These are phyloP conservation scores for Acidomyces sp. DNA, from an alignment of 495 filamentous ascomycete species.

Conservation along the genomic window DNA sequence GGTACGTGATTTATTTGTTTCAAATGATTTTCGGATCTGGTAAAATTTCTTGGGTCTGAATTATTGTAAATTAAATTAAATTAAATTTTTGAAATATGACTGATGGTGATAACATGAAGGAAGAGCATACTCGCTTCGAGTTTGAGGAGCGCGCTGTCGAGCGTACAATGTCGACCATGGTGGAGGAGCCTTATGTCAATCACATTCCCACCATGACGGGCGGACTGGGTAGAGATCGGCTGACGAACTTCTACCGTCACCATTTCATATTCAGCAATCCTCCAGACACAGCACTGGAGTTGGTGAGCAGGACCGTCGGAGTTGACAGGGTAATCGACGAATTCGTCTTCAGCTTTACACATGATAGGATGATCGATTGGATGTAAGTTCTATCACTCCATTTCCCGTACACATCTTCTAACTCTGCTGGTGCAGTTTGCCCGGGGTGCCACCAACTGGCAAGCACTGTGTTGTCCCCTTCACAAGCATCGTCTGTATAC, in stretches of 20 bases:
- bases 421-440: slow-evolving; percentile 14
- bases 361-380: slow-evolving; percentile 15
- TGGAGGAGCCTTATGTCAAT: slow-evolving; percentile 47
- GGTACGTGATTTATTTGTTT: too few relatives aligned
- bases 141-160: slow-evolving; percentile 41
- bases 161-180: slow-evolving; percentile 47
- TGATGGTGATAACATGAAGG: too few relatives aligned
- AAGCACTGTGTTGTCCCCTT: slow-evolving; percentile 10
- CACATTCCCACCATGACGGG: slow-evolving; percentile 40
- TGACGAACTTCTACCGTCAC: slow-evolving; percentile 19
- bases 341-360: slow-evolving; percentile 18
- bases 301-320: slow-evolving; percentile 15
- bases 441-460: slow-evolving; percentile 11
- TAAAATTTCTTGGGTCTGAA: too few relatives aligned
- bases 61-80: too few relatives aligned
- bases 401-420: neutral
- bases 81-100: too few relatives aligned
- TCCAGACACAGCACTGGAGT: slow-evolving; percentile 12
- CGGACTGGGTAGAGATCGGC: slow-evolving; percentile 7
- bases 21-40: too few relatives aligned
- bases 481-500: slow-evolving; percentile 13
- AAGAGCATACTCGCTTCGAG: slow-evolving; percentile 43
- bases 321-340: slow-evolving; percentile 17
- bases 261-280: slow-evolving; percentile 14
- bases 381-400: slow-evolving; percentile 14